Evolutionary conservation across 2,329 filamentous ascomycete genomes (phyloP), one percentile per base, ranked within the genome.

Genomic region (Sclerotinia sclerotiorum): DNA sequence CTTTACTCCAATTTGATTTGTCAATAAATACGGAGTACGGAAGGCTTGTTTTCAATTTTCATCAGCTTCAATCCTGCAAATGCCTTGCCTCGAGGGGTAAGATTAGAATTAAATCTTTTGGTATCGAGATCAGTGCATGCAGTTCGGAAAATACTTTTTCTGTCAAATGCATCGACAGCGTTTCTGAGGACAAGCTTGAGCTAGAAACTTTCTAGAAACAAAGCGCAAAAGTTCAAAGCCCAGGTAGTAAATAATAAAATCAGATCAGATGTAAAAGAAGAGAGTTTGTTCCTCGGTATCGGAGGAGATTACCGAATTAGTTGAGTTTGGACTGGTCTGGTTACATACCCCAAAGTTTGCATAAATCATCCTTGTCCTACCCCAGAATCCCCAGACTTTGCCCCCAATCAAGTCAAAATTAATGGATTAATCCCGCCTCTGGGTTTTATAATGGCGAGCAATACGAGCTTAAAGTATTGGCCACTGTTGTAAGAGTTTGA

Each of bases 351-450:
- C 56, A 32, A 24, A 29, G 17, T 58, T 27, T 46, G 27, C 39
- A 65, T 56, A 60, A 42, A 65, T 58, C 27, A 62, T 29, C 46
- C 56, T 54, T 54, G 65, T 54, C 57, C 8, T 54, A 67, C 48
- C 65, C 65, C 56, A 46, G 48, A 62, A 63, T 62, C 65, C 48
- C 56, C 48, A 62, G 65, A 63, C 21, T 54, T 55, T 35, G n/a
- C 44, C 60, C 46, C 60, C 46, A 62, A 62, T 61, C 58, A 61
- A 19, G 49, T 49, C 29, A 29, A 5, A 13, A n/a, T n/a, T n/a
- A 51, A 52, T 32, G 7, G 17, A 10, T 27, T 27, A 46, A 19
- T 24, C 24, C 49, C 35, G 56, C 58, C 44, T 61, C 55, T 39
- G 44, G 10, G n/a, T 27, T 39, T 62, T 46, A 24, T 44, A 8